These are phyloP conservation scores for Grosmannia huntii DNA, from an alignment of 2,329 filamentous ascomycete species.

Conservation along the genomic window DNA sequence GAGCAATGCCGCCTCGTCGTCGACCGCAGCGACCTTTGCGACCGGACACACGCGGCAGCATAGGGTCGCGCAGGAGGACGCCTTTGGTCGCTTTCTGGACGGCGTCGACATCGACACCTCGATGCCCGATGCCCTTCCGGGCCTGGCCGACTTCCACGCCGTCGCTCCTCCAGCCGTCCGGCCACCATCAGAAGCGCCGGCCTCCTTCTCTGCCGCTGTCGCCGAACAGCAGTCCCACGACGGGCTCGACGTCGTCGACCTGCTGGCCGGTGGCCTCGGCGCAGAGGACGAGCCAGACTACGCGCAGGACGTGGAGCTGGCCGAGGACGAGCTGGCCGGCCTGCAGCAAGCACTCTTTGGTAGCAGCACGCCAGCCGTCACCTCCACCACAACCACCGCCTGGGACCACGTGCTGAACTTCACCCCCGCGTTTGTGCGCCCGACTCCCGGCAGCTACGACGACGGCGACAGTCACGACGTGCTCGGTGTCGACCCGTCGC, in stretches of 20 bases:
- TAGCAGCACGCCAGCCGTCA: background rate
- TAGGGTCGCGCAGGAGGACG: constrained; percentile 19
- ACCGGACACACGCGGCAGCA: constrained; percentile 16
- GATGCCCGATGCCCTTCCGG: constrained; percentile 2
- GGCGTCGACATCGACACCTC: constrained; percentile 5
- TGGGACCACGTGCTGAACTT: constrained; percentile 40
- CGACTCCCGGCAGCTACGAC: constrained; percentile 11
- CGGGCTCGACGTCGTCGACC: constrained; percentile 25
- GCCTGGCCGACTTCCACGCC: too few species aligned
- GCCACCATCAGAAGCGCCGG: too few species aligned
- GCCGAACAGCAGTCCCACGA: constrained; percentile 23
- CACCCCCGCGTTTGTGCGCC: constrained; percentile 28
- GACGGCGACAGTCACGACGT: constrained; percentile 13
- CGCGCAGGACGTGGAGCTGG: constrained; percentile 13
- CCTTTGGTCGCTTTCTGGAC: constrained; percentile 25
- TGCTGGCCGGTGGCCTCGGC: constrained; percentile 18
- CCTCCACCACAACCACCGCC: background rate
- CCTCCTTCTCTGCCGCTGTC: constrained; percentile 13
- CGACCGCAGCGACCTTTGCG: background rate
- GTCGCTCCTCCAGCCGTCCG: too few species aligned
- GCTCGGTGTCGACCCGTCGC: constrained; percentile 25
- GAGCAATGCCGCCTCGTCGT: background rate
- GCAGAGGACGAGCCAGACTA: constrained; percentile 10
- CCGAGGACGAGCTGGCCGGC: constrained; percentile 18
- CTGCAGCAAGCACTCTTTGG: constrained; percentile 27